Evolutionary conservation across 2,329 filamentous ascomycete genomes (phyloP), one percentile per base, ranked within the genome.

Genomic region (Westerdykella ornata): DNA sequence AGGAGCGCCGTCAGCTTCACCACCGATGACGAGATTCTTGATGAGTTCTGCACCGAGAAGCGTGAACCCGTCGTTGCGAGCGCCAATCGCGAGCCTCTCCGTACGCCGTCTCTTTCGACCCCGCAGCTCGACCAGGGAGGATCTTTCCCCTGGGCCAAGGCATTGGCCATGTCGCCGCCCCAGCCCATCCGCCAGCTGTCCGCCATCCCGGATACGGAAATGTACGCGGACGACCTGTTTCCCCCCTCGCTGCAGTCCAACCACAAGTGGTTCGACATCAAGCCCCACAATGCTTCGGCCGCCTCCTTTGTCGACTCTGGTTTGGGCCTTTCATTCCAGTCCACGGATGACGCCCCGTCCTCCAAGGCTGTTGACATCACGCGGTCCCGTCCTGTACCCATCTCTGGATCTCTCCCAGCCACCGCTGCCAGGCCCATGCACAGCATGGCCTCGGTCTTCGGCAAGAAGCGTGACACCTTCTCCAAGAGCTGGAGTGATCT

Each of bases 401-500:
- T 92, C 61, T 81, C 77, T 48, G 86, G 89, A 68, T 85, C 84
- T 12, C 81, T 92, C 60, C 84, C 87, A 1, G 71, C 64, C 44
- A 78, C 78, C 52, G 74, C 80, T 48, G 60, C 72, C 56, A 70
- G 75, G 62, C 76, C 78, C 31, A 72, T 82, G 53, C 73, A 78
- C 40, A 82, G 85, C 46, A 82, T 90, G 75, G 81, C 85, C 4
- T 78, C 84, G 60, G 79, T 90, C 38, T 90, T 94, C 62, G 86
- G 85, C 38, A 81, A 81, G 59, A 81, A 84, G 62, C 78, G 80
- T 48, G 84, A 90, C 35, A 73, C 77, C 36, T 86, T 94, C 36
- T 95, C 92, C 42, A 97, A 97, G 82, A 97, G 92, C 73, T 98
- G 92, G 92, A 95, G 89, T 59, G 92, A 98, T 65, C 81, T 97